These are phyloP conservation scores for Chlorella sp. DNA, from an alignment of 139 green algal genomes.

Conservation along the genomic window DNA sequence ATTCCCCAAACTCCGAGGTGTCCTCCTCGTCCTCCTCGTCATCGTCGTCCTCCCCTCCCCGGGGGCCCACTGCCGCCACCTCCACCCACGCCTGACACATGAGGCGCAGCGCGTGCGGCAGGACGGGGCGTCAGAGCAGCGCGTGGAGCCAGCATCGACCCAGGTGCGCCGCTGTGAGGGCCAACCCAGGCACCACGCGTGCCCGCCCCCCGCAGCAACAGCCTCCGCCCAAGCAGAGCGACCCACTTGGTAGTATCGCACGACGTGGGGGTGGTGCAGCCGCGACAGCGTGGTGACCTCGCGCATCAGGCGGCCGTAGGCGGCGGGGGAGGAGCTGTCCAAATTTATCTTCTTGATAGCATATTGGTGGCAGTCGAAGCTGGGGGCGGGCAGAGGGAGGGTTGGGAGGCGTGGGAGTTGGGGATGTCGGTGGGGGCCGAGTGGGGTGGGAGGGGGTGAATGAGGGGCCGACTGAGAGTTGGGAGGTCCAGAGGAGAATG, in stretches of 20 bases:
- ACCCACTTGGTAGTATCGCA: constrained; percentile 87
- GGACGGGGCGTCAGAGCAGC: background rate
- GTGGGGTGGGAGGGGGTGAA: too few species aligned
- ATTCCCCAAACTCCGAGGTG: background rate
- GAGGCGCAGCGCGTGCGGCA: background rate
- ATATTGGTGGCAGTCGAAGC: constrained; percentile 76
- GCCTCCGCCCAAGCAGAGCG: background rate
- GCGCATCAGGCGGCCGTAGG: constrained; percentile 70
- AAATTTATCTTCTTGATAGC: constrained; percentile 95
- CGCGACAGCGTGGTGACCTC: constrained; percentile 90
- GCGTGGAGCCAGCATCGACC: too few species aligned
- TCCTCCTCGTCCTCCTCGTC: constrained; percentile 22
- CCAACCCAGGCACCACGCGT: background rate
- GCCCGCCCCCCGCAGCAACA: background rate
- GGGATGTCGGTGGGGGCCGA: too few species aligned
- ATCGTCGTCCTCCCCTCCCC: background rate
- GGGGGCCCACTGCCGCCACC: background rate
- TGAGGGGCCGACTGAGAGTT: too few species aligned
- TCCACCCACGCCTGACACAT: constrained; percentile 17
- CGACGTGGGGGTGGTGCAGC: constrained; percentile 90
- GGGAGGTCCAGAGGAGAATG: too few species aligned
- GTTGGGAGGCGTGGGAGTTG: too few species aligned
- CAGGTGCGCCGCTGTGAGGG: background rate
- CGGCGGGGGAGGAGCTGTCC: constrained; percentile 19
- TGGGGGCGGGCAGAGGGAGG: too few species aligned